Conservation (phyloP, 305 asterid species). For the Solanum hybrid region DNA sequence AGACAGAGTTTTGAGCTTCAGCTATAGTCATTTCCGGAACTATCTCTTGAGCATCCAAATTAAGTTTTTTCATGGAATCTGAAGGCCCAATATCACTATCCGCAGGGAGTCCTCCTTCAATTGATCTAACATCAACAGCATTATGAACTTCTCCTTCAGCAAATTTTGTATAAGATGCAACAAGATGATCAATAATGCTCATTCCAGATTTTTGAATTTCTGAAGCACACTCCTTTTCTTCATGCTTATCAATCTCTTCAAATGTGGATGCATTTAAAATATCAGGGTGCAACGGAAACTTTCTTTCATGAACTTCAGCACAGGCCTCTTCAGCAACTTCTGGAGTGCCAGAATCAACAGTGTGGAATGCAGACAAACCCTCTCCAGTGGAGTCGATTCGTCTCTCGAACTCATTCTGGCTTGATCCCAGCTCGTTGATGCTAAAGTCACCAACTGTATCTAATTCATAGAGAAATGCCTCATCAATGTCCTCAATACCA, state of each 20-base stretch:
- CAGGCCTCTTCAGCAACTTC: slow-evolving; percentile 14
- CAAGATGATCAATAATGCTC: slow-evolving; percentile 18
- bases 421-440: slow-evolving; percentile 18
- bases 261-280: not conserved
- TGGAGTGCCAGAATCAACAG: slow-evolving; percentile 20
- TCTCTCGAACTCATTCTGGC: not conserved
- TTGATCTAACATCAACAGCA: slow-evolving; percentile 17
- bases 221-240: slow-evolving; percentile 23
- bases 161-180: slow-evolving; percentile 20
- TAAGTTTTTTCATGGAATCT: slow-evolving; percentile 7
- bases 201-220: slow-evolving; percentile 20
- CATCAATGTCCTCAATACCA: slow-evolving; percentile 65
- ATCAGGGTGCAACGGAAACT: slow-evolving; percentile 11
- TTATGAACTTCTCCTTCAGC: slow-evolving; percentile 16
- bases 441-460: slow-evolving; percentile 79
- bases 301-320: slow-evolving; percentile 17
- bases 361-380: slow-evolving; percentile 17
- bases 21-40: not conserved
- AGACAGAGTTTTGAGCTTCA: slow-evolving; percentile 1
- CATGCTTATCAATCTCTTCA: slow-evolving; percentile 20
- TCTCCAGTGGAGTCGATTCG: slow-evolving; percentile 12
- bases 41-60: slow-evolving; percentile 18
- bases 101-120: slow-evolving; percentile 8
- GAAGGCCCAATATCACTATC: slow-evolving; percentile 14
- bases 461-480: slow-evolving; percentile 54